Evolutionary conservation across 2,329 filamentous ascomycete genomes (phyloP).

Genomic region (Aureobasidium namibiae): DNA sequence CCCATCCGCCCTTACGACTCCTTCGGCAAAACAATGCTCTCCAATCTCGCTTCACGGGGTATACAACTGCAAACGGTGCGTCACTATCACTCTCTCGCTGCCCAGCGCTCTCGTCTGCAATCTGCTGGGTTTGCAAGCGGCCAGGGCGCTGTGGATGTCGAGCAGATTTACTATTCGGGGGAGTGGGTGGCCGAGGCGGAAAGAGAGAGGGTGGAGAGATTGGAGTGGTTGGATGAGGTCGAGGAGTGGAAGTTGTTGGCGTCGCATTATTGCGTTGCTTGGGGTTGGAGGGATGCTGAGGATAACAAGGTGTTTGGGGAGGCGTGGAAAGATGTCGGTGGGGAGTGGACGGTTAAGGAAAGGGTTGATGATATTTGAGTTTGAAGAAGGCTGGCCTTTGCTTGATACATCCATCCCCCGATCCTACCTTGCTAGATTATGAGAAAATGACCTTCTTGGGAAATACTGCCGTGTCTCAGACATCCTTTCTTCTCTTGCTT

Average conservation of each 20-base stretch:
- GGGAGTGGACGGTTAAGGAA: conserved; percentile 13
- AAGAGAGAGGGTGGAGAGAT: conserved; percentile 65
- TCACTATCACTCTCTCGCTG: conserved; percentile 57
- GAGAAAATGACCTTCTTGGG: no score
- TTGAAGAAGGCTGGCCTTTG: no score
- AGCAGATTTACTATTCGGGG: conserved; percentile 53
- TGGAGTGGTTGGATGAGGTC: conserved; percentile 89
- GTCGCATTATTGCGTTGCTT: conserved; percentile 80
- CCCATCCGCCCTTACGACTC: conserved; percentile 75
- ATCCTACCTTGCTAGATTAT: no score
- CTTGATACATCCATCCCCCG: no score
- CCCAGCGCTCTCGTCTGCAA: conserved; percentile 60
- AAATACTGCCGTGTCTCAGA: no score
- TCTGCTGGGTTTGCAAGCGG: conserved; percentile 56
- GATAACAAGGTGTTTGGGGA: conserved; percentile 10
- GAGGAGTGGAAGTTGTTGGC: conserved; percentile 89
- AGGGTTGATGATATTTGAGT: conserved; percentile 15
- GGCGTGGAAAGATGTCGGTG: conserved; percentile 13
- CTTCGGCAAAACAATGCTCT: conserved; percentile 87
- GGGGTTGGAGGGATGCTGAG: conserved; percentile 64
- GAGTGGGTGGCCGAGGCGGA: conserved; percentile 63
- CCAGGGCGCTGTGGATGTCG: conserved; percentile 51
- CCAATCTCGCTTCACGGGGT: conserved; percentile 72
- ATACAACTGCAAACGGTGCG: conserved; percentile 80
- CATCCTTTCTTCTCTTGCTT: no score